phyloP scores from a whole-genome alignment of 1,284 basidiomycete genomes.

The Mycena citricolor region DNA sequence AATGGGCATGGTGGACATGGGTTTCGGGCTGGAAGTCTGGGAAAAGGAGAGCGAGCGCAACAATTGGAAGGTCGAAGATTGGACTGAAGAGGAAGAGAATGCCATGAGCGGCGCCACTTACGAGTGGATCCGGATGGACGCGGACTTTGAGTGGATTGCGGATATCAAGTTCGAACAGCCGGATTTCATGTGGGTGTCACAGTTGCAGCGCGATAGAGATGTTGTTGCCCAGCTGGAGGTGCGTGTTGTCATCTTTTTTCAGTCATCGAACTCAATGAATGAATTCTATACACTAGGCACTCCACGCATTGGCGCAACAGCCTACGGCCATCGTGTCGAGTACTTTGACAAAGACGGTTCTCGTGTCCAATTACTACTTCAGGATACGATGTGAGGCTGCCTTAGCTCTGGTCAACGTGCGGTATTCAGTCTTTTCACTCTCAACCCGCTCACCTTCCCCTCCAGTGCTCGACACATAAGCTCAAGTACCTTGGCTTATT shows the following conservation, averaged over 20 bases:
- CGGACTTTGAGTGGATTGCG: constrained; percentile 99
- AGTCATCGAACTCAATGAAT: constrained; percentile 13
- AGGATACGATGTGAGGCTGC: constrained; percentile 97
- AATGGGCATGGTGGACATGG: constrained; percentile 92
- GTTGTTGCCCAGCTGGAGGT: constrained; percentile 98
- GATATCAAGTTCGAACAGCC: constrained; percentile 91
- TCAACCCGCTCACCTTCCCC: not conserved
- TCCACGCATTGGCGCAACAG: constrained; percentile 79
- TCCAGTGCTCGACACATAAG: constrained; percentile 76
- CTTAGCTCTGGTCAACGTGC: constrained; percentile 78
- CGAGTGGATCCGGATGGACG: constrained; percentile 99
- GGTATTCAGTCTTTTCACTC: constrained; percentile 31
- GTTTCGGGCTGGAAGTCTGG: constrained; percentile 96
- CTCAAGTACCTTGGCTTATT: constrained; percentile 91
- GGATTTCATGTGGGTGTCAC: constrained; percentile 99
- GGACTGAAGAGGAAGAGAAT: constrained; percentile 96
- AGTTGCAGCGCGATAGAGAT: constrained; percentile 94
- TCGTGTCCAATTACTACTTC: constrained; percentile 96
- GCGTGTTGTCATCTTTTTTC: constrained; percentile 28
- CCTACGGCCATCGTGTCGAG: constrained; percentile 91
- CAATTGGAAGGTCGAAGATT: constrained; percentile 96
- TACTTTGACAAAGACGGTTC: constrained; percentile 87
- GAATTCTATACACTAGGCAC: constrained; percentile 64
- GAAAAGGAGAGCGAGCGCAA: constrained; percentile 92
- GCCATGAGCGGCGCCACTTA: constrained; percentile 94